These are phyloP conservation scores for Aspergillus persii DNA, from an alignment of 2,329 filamentous ascomycete genomes.

Conservation along the genomic window DNA sequence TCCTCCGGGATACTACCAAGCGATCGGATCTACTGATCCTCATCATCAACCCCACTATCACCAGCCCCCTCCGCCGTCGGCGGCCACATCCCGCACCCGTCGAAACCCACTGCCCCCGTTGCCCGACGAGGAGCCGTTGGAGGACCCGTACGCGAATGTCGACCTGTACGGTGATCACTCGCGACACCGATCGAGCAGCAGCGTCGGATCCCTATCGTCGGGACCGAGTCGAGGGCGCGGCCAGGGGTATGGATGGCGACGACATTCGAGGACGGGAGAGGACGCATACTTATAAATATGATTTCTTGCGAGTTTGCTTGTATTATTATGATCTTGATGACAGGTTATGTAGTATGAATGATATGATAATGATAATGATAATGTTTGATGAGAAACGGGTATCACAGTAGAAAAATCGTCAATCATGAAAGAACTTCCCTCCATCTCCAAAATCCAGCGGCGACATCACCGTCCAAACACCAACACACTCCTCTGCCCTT, in stretches of 20 bases:
- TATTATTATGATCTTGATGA: background rate
- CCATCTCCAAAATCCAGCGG: background rate
- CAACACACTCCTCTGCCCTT: conserved; percentile 65
- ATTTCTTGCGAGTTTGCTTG: background rate
- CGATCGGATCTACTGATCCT: background rate
- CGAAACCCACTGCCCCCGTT: conserved; percentile 34
- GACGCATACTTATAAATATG: background rate
- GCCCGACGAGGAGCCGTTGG: conserved; percentile 27
- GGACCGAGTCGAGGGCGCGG: conserved; percentile 14
- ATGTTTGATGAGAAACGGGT: conserved; percentile 1
- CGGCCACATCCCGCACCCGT: conserved; percentile 18
- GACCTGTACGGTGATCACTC: background rate
- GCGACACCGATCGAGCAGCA: conserved; percentile 21
- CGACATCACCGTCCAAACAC: background rate
- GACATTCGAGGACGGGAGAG: conserved; percentile 7
- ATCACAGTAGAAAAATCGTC: conserved; percentile 33
- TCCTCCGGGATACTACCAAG: background rate
- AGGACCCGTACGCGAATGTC: conserved; percentile 6
- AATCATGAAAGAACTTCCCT: background rate
- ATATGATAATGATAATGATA: conserved; percentile 11
- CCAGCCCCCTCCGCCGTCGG: background rate
- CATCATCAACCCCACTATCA: background rate
- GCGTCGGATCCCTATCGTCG: conserved; percentile 23
- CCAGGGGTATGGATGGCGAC: conserved; percentile 33
- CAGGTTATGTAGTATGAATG: conserved; percentile 9